Evolutionary conservation across 2,329 filamentous ascomycete species (phyloP).

Genomic region (Lasiodiplodia sp.): DNA sequence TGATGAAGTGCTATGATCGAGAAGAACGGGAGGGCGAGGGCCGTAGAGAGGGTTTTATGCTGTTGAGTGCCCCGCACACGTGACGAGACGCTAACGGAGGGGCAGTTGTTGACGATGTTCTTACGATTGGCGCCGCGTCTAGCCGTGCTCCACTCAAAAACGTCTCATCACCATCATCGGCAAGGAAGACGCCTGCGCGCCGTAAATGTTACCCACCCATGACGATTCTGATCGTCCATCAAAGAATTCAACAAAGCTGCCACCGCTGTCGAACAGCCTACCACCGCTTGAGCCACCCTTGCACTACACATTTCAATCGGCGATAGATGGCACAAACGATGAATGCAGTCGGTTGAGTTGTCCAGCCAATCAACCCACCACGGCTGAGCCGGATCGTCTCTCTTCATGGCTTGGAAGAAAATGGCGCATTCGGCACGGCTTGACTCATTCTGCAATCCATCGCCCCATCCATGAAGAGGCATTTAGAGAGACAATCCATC

Average conservation of each 20-base stretch:
- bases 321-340: background rate
- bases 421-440: conserved; percentile 15
- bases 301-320: background rate
- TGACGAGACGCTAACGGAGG: conserved; percentile 27
- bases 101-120: conserved; percentile 11
- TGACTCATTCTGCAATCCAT: background rate
- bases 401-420: background rate
- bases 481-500: background rate
- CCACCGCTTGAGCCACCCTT: background rate
- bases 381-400: background rate
- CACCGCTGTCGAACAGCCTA: background rate
- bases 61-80: conserved; percentile 29
- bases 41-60: conserved; percentile 3
- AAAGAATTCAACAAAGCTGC: background rate
- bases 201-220: conserved; percentile 1
- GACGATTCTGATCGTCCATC: background rate
- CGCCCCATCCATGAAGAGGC: background rate
- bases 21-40: background rate
- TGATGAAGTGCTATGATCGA: background rate
- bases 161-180: background rate
- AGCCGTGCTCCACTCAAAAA: conserved; percentile 19
- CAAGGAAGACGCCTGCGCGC: conserved; percentile 6
- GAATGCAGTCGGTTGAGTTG: background rate
- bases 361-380: background rate
- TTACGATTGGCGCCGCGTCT: conserved; percentile 2